Percentiles rank a stretch among this genome's conserved stretches.
Evolutionary conservation across 2,329 filamentous ascomycete genomes (phyloP).

Genomic region (Drechslerella dactyloides): DNA sequence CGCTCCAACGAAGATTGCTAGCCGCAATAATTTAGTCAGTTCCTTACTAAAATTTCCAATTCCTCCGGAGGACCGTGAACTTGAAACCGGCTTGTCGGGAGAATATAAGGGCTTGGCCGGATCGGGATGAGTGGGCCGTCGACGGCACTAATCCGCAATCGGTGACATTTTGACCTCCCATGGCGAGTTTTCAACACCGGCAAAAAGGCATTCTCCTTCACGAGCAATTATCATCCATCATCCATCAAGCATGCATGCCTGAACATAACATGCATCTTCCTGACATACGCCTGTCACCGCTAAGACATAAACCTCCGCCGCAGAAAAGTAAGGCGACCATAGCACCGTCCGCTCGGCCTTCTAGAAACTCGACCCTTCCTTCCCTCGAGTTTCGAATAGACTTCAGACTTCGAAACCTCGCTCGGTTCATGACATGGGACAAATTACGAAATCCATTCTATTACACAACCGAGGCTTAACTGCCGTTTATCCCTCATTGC

Average conservation of each 20-base stretch:
- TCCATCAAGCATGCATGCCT: not conserved
- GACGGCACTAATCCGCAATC: slow-evolving; percentile 24
- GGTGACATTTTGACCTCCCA: slow-evolving; percentile 41
- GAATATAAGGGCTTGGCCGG: slow-evolving; percentile 43
- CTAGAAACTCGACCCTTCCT: too few relatives aligned
- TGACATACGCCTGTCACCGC: slow-evolving; percentile 3
- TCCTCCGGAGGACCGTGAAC: slow-evolving; percentile 37
- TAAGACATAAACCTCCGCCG: too few relatives aligned
- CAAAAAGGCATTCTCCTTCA: slow-evolving; percentile 14
- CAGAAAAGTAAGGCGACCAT: too few relatives aligned
- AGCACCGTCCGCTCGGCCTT: too few relatives aligned
- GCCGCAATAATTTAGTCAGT: slow-evolving; percentile 13
- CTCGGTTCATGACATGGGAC: too few relatives aligned
- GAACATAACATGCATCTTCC: slow-evolving; percentile 3
- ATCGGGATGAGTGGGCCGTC: slow-evolving; percentile 36
- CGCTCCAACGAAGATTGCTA: not conserved
- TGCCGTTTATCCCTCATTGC: too few relatives aligned
- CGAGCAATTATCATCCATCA: not conserved
- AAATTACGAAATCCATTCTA: too few relatives aligned
- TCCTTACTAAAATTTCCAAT: slow-evolving; percentile 38
- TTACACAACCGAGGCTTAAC: too few relatives aligned
- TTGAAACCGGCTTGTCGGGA: slow-evolving; percentile 50
- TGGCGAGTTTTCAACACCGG: slow-evolving; percentile 28
- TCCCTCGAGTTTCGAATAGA: too few relatives aligned
- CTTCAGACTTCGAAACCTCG: too few relatives aligned